Conservation (phyloP, 768 basidiomycete species). For the Coprinopsis cinerea region DNA sequence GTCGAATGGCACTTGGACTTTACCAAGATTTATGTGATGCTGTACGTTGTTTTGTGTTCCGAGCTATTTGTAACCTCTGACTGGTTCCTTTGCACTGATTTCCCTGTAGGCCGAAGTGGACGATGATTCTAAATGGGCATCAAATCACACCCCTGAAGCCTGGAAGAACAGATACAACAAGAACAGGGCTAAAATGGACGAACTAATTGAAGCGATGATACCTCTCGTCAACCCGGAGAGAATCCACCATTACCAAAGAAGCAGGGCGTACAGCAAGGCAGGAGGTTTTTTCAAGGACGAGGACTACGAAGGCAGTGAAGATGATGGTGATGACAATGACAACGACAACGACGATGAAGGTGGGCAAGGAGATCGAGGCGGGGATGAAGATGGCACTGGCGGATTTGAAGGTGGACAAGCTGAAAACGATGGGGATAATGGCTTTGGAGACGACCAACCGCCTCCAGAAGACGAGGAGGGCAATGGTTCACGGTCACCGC, state of each 20-base stretch:
- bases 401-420: not conserved
- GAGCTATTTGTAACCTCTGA: no score
- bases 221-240: constrained; percentile 17
- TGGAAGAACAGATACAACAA: constrained; percentile 47
- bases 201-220: constrained; percentile 26
- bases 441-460: no score
- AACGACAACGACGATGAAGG: constrained; percentile 2
- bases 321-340: not conserved
- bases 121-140: constrained; percentile 32
- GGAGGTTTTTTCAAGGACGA: not conserved
- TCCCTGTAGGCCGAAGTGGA: constrained; percentile 14
- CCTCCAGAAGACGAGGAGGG: no score
- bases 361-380: not conserved
- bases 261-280: not conserved
- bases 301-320: not conserved
- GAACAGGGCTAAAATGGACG: constrained; percentile 26
- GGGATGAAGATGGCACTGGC: not conserved
- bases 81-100: no score
- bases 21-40: constrained; percentile 26
- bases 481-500: no score
- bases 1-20: constrained; percentile 30
- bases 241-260: constrained; percentile 18
- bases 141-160: constrained; percentile 36
- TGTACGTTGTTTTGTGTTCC: constrained; percentile 20
- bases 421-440: no score